Evolutionary conservation across 495 filamentous ascomycete genomes (phyloP).

Genomic region (Tricharina praecox): DNA sequence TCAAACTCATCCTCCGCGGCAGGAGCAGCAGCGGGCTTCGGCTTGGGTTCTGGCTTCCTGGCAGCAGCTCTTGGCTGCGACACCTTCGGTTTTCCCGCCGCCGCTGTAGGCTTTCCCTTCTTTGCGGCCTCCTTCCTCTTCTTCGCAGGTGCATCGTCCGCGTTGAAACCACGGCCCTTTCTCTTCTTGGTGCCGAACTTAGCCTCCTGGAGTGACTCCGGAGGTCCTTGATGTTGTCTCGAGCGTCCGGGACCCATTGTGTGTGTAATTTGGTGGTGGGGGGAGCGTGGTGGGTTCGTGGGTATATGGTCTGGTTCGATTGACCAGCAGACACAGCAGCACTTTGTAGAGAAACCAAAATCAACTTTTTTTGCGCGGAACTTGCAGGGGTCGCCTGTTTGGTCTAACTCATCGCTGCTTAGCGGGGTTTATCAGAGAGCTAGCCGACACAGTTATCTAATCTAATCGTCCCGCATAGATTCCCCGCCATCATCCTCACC

Average conservation of each 20-base stretch:
- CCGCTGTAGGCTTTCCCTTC: slow-evolving; percentile 28
- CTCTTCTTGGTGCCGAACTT: slow-evolving; percentile 52
- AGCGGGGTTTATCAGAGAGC: too few relatives aligned
- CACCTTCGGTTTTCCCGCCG: slow-evolving; percentile 32
- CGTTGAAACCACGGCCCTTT: slow-evolving; percentile 36
- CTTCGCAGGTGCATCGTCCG: slow-evolving; percentile 27
- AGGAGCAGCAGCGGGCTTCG: neutral
- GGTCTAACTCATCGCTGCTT: too few relatives aligned
- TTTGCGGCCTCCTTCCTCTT: slow-evolving; percentile 29
- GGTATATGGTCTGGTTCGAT: too few relatives aligned
- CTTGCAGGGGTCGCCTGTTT: neutral
- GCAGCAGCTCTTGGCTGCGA: neutral
- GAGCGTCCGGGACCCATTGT: slow-evolving; percentile 80
- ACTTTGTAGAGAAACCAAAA: neutral
- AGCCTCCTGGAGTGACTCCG: slow-evolving; percentile 62
- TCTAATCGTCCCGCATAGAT: too few relatives aligned
- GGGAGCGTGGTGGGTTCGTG: too few relatives aligned
- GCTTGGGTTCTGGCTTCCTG: neutral
- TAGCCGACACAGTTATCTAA: too few relatives aligned
- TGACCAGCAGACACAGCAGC: too few relatives aligned
- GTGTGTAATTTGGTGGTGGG: neutral
- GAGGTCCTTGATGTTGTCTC: slow-evolving; percentile 88
- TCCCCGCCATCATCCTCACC: too few relatives aligned
- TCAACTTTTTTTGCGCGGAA: slow-evolving; percentile 4
- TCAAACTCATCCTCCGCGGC: slow-evolving; percentile 11